Percentiles rank a stretch among this genome's conserved stretches.
Evolutionary conservation across 2,329 filamentous ascomycete genomes (phyloP).

Genomic region (Alternaria consortialis): DNA sequence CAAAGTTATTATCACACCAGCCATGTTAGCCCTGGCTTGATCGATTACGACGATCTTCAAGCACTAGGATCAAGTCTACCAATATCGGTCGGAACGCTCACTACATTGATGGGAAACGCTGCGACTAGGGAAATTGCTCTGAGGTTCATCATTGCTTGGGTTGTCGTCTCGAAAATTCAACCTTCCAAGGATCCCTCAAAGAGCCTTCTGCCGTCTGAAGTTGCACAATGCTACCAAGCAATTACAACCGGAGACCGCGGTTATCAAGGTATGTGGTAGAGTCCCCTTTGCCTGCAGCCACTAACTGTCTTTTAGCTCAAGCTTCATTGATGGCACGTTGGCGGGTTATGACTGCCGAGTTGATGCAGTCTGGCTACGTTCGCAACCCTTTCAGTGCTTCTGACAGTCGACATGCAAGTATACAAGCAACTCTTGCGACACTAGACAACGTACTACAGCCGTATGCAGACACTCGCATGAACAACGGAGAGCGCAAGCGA

Average conservation of each 20-base stretch:
- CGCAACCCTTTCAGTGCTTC: conserved; percentile 33
- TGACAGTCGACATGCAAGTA: conserved; percentile 38
- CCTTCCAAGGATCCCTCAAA: conserved; percentile 20
- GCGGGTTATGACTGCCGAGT: conserved; percentile 43
- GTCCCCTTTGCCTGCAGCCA: background rate
- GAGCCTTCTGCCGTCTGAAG: conserved; percentile 41
- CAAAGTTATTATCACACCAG: conserved; percentile 47
- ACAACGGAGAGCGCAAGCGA: conserved; percentile 36
- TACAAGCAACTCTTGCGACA: conserved; percentile 27
- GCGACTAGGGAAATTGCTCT: conserved; percentile 40
- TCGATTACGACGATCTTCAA: conserved; percentile 37
- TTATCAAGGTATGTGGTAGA: conserved; percentile 24
- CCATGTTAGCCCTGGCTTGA: conserved; percentile 27
- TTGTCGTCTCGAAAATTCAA: conserved; percentile 35
- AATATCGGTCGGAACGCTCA: conserved; percentile 34
- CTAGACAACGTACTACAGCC: conserved; percentile 42
- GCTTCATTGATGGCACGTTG: conserved; percentile 36
- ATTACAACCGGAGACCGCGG: conserved; percentile 20
- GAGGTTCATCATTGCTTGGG: conserved; percentile 45
- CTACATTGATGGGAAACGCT: conserved; percentile 38
- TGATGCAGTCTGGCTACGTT: conserved; percentile 39
- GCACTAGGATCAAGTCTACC: conserved; percentile 33
- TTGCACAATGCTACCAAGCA: conserved; percentile 30
- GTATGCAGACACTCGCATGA: conserved; percentile 37
- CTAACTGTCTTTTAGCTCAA: conserved; percentile 22